A percentile compares a stretch with the other conserved stretches of the same genome.
Conservation (phyloP, 2,329 filamentous ascomycete genomes). For the Macrophomina pseudophaseolina region DNA sequence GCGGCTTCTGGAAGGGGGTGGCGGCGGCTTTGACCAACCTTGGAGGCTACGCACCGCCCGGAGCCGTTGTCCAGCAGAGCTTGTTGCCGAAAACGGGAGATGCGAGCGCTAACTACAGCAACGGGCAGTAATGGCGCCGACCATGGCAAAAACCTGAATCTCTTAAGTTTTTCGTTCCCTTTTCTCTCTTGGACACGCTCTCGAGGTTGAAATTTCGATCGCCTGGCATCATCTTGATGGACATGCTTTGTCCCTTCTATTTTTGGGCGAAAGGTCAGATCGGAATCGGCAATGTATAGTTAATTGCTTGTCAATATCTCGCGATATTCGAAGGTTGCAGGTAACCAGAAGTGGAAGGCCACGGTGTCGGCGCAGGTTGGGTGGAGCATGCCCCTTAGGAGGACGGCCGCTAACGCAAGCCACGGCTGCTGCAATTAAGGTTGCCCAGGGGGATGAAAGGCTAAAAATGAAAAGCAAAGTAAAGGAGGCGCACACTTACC, state of each 20-base stretch:
- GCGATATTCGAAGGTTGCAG: conserved; percentile 4
- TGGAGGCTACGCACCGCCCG: conserved; percentile 7
- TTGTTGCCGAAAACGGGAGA: conserved; percentile 8
- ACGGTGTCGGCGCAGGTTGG: not conserved
- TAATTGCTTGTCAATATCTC: conserved; percentile 4
- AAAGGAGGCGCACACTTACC: not conserved
- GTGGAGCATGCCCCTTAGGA: not conserved
- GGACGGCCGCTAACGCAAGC: conserved; percentile 14
- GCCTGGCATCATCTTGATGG: not conserved
- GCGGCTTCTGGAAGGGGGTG: conserved; percentile 5
- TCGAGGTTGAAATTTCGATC: conserved; percentile 7
- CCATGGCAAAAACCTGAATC: not conserved
- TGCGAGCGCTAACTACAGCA: conserved; percentile 2
- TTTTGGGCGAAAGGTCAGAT: conserved; percentile 12
- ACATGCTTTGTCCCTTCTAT: conserved; percentile 2
- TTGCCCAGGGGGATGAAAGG: not conserved
- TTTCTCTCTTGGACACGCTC: no score
- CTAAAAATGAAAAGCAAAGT: not conserved
- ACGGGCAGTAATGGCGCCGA: not conserved
- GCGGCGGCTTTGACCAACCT: conserved; percentile 1
- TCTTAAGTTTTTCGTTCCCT: not conserved
- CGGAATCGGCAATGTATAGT: not conserved
- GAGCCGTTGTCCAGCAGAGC: not conserved
- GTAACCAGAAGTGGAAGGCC: conserved; percentile 4
- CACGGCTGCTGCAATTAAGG: conserved; percentile 3